Evolutionary conservation across 768 basidiomycete genomes (phyloP), one percentile per base, ranked within the genome.

Genomic region (Hemileccinum rubropunctum): DNA sequence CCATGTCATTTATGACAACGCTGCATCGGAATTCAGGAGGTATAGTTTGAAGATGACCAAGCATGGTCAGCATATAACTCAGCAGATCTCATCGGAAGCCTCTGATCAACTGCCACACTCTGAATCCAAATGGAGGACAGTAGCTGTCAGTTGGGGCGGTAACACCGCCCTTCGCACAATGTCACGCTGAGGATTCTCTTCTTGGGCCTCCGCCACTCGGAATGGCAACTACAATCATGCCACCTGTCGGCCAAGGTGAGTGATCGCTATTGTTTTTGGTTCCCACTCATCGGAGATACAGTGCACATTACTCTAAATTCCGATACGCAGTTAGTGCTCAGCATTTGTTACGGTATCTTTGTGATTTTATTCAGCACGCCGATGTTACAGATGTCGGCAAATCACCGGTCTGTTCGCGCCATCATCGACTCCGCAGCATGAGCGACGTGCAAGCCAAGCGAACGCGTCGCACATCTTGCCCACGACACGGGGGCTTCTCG

Each of bases 401-500:
- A 33, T 45, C 38, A 44, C 42, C 20, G 40, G 30, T 47, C 35
- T 32, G 45, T 43, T 38, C 26, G 32, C 18, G 38, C 7, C 10
- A 23, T 11, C n/a, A n/a, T n/a, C n/a, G 23, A 42, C 18, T 11
- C 26, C 13, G 18, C 33, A 15, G 48, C 17, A 30, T 20, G 49
- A 42, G 30, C 26, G 17, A 30, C 39, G 20, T 23, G 21, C 45
- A 20, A 7, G 35, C 47, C 51, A 34, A 20, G 38, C 38, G 43
- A 39, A 13, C 28, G 15, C 27, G 12, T 41, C 37, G 33, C 15
- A 37, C 23, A 8, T 5, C 36, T 40, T 47, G 40, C 50, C 45
- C 23, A 26, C 50, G 9, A 53, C 61, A 3, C 40, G 49, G 40
- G 47, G 54, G 14, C 40, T 69, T 35, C 58, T 74, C 12, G 53